phyloP scores from a whole-genome alignment of 441 rosid species.

The Metrosideros polymorpha region DNA sequence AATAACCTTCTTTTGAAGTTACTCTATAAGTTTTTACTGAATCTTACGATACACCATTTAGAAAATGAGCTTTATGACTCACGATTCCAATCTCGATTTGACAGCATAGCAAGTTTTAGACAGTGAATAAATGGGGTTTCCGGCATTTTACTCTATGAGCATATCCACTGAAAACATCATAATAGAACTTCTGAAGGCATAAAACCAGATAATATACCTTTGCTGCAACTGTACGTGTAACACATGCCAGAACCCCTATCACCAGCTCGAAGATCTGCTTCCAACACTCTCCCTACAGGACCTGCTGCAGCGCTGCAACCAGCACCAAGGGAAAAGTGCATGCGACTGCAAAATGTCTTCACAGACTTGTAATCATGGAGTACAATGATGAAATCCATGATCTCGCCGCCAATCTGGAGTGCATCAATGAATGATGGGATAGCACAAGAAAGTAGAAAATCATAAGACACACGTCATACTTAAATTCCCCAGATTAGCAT shows the following conservation, averaged over 20 bases:
- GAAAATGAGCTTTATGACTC: not conserved
- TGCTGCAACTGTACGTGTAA: constrained; percentile 94
- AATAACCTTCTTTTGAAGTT: not conserved
- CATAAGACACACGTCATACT: not conserved
- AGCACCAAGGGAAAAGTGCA: constrained; percentile 96
- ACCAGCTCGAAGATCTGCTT: constrained; percentile 95
- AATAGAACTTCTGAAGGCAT: not conserved
- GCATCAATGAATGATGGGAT: not conserved
- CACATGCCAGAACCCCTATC: constrained; percentile 95
- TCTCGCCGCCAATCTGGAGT: constrained; percentile 82
- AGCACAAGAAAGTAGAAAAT: not conserved
- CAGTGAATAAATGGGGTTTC: not conserved
- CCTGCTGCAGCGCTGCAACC: constrained; percentile 99
- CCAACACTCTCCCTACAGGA: constrained; percentile 91
- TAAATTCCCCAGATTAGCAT: not conserved
- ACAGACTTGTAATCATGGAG: constrained; percentile 87
- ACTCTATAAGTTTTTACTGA: not conserved
- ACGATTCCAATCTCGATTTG: not conserved
- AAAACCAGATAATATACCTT: constrained; percentile 35
- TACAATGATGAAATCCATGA: constrained; percentile 85
- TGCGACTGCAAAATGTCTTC: constrained; percentile 88
- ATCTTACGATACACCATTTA: not conserved
- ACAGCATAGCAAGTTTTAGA: not conserved
- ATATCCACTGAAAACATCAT: not conserved
- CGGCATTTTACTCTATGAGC: not conserved